These are phyloP conservation scores for Camptophora hylomeconis DNA, from an alignment of 2,329 filamentous ascomycete genomes.

Conservation along the genomic window DNA sequence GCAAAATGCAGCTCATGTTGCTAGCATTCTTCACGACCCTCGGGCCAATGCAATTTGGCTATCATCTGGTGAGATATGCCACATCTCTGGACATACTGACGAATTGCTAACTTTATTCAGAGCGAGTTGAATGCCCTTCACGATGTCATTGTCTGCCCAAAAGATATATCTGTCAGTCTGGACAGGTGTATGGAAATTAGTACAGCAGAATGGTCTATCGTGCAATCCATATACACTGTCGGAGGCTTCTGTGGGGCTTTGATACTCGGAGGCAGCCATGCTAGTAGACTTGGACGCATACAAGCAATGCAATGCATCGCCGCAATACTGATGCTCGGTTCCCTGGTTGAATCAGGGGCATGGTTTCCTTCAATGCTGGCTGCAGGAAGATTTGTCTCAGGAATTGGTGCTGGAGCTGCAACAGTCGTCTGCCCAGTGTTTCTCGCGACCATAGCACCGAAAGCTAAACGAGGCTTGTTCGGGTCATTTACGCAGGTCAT, in stretches of 20 bases:
- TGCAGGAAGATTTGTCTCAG: constrained; percentile 64
- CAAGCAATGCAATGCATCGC: constrained; percentile 66
- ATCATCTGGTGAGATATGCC: constrained; percentile 67
- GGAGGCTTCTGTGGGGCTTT: constrained; percentile 79
- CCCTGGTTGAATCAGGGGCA: constrained; percentile 61
- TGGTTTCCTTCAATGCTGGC: constrained; percentile 53
- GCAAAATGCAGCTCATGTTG: too few relatives aligned
- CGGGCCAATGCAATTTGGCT: constrained; percentile 87
- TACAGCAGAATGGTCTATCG: constrained; percentile 64
- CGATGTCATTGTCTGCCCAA: constrained; percentile 83
- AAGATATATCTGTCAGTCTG: too few relatives aligned
- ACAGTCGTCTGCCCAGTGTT: constrained; percentile 91
- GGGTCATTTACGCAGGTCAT: constrained; percentile 79
- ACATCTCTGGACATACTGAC: too few relatives aligned
- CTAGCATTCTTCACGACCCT: constrained; percentile 65
- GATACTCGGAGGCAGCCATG: constrained; percentile 59
- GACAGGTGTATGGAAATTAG: constrained; percentile 89
- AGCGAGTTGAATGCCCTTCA: constrained; percentile 91
- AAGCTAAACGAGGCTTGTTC: constrained; percentile 63
- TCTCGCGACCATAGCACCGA: constrained; percentile 80
- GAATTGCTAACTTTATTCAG: constrained; percentile 45
- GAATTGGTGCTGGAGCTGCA: constrained; percentile 72
- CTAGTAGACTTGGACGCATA: constrained; percentile 62
- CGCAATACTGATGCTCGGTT: constrained; percentile 62
- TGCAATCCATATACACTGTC: constrained; percentile 82